These are phyloP conservation scores for Plasmopara muralis DNA, from an alignment of 352 stramenopile genomes.

Conservation along the genomic window DNA sequence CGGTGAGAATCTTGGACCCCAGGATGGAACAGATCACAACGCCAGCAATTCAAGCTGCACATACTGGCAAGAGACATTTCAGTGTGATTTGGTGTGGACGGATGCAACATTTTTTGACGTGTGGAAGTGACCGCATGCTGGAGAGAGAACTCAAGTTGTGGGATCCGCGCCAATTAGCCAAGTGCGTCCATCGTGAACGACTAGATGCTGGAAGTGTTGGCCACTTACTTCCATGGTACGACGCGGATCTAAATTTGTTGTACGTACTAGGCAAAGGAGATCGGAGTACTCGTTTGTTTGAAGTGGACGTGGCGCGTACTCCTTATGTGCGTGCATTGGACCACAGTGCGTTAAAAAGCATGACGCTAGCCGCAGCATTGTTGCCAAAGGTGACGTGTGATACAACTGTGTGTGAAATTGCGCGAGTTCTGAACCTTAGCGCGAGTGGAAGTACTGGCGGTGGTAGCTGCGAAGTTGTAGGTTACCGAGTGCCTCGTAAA, in stretches of 20 bases:
- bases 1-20: conserved; percentile 51
- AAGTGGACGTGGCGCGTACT: conserved; percentile 41
- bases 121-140: conserved; percentile 55
- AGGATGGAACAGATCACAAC: conserved; percentile 16
- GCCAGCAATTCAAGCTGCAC: conserved; percentile 24
- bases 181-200: conserved; percentile 51
- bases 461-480: conserved; percentile 53
- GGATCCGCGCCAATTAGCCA: conserved; percentile 49
- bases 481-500: conserved; percentile 59
- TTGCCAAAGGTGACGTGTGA: conserved; percentile 50
- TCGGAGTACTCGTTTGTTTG: conserved; percentile 48
- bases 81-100: conserved; percentile 57
- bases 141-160: conserved; percentile 75
- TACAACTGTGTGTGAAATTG: conserved; percentile 54
- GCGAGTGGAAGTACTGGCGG: conserved; percentile 21
- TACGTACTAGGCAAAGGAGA: conserved; percentile 72
- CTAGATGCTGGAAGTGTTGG: conserved; percentile 58
- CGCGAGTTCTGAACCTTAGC: conserved; percentile 55
- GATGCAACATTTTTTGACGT: conserved; percentile 47
- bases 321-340: conserved; percentile 41
- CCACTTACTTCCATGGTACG: conserved; percentile 59
- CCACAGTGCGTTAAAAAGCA: conserved; percentile 41
- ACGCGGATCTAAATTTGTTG: conserved; percentile 58
- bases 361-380: conserved; percentile 49
- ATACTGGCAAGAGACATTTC: conserved; percentile 40